These are phyloP conservation scores for button mushroom (Agaricus bisporus) DNA, from an alignment of 768 basidiomycete species.

Conservation along the genomic window DNA sequence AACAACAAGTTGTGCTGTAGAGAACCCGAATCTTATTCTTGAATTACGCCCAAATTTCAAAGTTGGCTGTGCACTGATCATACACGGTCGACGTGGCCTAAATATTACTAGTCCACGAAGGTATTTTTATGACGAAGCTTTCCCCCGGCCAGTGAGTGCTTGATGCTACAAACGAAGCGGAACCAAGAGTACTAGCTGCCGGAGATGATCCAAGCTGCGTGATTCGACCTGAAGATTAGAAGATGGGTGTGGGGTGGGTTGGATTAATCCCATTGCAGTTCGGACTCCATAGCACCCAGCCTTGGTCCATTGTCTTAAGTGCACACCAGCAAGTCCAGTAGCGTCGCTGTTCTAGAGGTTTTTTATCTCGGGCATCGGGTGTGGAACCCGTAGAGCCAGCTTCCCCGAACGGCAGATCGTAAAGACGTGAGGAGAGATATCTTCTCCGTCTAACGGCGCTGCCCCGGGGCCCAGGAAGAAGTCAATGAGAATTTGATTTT, in stretches of 20 bases:
- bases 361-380: no score
- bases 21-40: conserved; percentile 71
- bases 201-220: conserved; percentile 6
- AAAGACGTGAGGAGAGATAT: conserved; percentile 54
- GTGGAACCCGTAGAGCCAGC: conserved; percentile 36
- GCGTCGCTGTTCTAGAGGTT: conserved; percentile 14
- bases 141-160: no score
- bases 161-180: no score
- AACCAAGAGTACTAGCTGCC: neutral
- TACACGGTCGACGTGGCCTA: conserved; percentile 39
- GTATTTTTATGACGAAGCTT: no score
- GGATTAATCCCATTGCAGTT: conserved; percentile 61
- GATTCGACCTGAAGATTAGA: neutral
- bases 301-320: conserved; percentile 30
- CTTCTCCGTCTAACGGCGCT: conserved; percentile 33
- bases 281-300: conserved; percentile 69
- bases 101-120: no score
- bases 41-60: neutral
- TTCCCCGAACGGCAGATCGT: conserved; percentile 65
- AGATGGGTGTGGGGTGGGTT: conserved; percentile 63
- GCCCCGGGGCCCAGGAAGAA: conserved; percentile 18
- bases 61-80: conserved; percentile 41
- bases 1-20: conserved; percentile 72
- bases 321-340: conserved; percentile 70
- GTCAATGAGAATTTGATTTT: conserved; percentile 60